These are phyloP conservation scores for Pyrenophora seminiperda DNA, from an alignment of 2,329 filamentous ascomycete species.

Conservation along the genomic window DNA sequence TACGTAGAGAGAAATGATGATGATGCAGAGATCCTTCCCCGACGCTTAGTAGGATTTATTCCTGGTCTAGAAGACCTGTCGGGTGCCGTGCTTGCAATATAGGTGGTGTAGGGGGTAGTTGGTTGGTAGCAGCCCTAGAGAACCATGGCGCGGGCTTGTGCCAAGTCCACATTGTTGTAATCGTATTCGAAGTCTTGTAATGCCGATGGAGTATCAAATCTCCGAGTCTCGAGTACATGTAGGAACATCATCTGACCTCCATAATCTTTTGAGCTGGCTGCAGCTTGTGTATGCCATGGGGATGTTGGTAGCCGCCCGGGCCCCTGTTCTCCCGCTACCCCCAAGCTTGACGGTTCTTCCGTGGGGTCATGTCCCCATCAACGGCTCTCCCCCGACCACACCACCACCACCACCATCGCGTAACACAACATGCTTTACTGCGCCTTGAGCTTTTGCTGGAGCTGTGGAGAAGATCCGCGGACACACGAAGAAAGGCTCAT, in stretches of 20 bases:
- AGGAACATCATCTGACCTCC: not conserved
- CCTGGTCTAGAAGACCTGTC: too few species aligned
- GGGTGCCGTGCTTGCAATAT: too few species aligned
- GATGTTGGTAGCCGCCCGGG: constrained; percentile 1
- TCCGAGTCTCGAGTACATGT: not conserved
- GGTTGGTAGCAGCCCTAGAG: too few species aligned
- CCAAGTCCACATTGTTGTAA: constrained; percentile 1
- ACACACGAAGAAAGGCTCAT: too few species aligned
- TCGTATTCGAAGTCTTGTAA: not conserved
- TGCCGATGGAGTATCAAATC: not conserved
- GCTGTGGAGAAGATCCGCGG: too few species aligned
- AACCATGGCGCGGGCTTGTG: not conserved
- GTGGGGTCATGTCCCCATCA: constrained; percentile 12
- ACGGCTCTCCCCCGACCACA: constrained; percentile 8
- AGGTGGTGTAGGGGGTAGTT: too few species aligned
- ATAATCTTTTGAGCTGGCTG: not conserved
- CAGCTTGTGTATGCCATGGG: constrained; percentile 5
- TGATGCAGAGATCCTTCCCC: not conserved
- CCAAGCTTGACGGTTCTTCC: constrained; percentile 5
- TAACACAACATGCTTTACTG: too few species aligned
- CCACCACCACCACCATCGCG: constrained; percentile 3
- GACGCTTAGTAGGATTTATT: too few species aligned
- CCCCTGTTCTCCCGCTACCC: constrained; percentile 2
- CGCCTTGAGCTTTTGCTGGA: too few species aligned
- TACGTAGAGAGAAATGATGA: not conserved